A percentile compares a stretch with the other conserved stretches of the same genome.
Conservation (phyloP, 345 rosid genomes). For the Cardiospermum halicacabum region DNA sequence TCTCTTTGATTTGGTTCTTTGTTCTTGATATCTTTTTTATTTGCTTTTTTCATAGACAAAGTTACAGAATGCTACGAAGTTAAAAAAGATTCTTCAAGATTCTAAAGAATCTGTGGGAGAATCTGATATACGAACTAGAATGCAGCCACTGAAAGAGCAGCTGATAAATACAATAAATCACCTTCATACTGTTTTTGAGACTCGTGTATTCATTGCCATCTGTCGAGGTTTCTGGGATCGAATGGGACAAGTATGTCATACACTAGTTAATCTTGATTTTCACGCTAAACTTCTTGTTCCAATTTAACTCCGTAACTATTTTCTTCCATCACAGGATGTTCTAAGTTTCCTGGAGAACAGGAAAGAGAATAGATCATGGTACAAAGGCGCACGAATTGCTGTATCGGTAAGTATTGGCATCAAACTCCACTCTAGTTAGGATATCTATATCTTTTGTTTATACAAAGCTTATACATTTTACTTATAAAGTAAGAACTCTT, state of each 20-base stretch:
- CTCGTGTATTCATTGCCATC: slow-evolving; percentile 70
- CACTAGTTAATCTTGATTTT: slow-evolving; percentile 4
- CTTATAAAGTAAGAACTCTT: no score
- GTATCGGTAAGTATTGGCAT: slow-evolving; percentile 57
- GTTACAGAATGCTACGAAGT: slow-evolving; percentile 66
- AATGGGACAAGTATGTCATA: slow-evolving; percentile 74
- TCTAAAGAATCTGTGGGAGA: slow-evolving; percentile 83
- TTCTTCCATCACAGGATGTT: slow-evolving; percentile 52
- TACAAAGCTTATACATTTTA: neutral
- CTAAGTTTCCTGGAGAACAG: slow-evolving; percentile 87
- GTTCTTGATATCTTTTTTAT: neutral
- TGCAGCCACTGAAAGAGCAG: slow-evolving; percentile 86
- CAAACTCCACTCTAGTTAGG: slow-evolving; percentile 4
- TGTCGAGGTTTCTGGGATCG: slow-evolving; percentile 96
- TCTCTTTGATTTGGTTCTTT: neutral
- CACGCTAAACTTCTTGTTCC: neutral
- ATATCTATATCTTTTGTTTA: neutral
- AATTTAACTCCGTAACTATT: neutral
- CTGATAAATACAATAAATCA: slow-evolving; percentile 70
- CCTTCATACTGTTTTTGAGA: slow-evolving; percentile 68
- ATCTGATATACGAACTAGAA: slow-evolving; percentile 65
- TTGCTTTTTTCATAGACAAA: slow-evolving; percentile 46
- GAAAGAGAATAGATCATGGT: slow-evolving; percentile 95
- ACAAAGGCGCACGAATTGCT: slow-evolving; percentile 81
- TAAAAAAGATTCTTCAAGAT: slow-evolving; percentile 93